Conservation (phyloP, 345 rosid genomes). For the Carallia pectinifolia region DNA sequence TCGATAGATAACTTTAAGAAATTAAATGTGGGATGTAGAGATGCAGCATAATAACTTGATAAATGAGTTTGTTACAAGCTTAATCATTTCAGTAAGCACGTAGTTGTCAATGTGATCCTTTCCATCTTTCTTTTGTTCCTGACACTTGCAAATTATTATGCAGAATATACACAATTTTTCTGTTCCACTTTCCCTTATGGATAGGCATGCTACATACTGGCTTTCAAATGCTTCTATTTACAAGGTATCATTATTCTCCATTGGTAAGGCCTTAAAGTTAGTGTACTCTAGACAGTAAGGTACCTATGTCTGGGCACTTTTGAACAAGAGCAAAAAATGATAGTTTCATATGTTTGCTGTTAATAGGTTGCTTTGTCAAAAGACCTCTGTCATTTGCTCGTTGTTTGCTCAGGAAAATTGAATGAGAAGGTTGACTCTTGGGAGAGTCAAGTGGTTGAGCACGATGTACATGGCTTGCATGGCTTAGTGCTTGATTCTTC, state of each 20-base stretch:
- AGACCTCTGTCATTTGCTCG: constrained; percentile 75
- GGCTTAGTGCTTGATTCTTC: constrained; percentile 76
- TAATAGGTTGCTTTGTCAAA: constrained; percentile 81
- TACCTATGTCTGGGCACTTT: not conserved
- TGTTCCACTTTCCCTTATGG: constrained; percentile 40
- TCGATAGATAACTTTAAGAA: not conserved
- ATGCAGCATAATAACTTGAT: too few species aligned
- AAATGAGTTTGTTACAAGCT: not conserved
- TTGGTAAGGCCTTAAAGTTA: not conserved
- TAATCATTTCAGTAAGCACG: not conserved
- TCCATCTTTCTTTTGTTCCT: constrained; percentile 17
- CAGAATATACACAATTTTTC: constrained; percentile 74
- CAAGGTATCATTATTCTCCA: constrained; percentile 45
- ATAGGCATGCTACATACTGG: constrained; percentile 36
- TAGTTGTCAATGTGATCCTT: not conserved
- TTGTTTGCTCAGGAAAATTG: constrained; percentile 81
- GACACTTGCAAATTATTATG: constrained; percentile 24
- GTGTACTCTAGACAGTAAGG: not conserved
- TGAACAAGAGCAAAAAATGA: constrained; percentile 14
- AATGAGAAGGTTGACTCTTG: constrained; percentile 40
- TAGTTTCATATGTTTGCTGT: constrained; percentile 18
- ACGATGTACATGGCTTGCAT: constrained; percentile 59
- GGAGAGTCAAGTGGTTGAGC: constrained; percentile 29
- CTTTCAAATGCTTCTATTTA: constrained; percentile 56
- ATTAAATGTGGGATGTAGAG: not conserved